Evolutionary conservation across 176 grass and related monocot genomes (phyloP), one percentile per base, ranked within the genome.

Genomic region (Metroxylon sagu): DNA sequence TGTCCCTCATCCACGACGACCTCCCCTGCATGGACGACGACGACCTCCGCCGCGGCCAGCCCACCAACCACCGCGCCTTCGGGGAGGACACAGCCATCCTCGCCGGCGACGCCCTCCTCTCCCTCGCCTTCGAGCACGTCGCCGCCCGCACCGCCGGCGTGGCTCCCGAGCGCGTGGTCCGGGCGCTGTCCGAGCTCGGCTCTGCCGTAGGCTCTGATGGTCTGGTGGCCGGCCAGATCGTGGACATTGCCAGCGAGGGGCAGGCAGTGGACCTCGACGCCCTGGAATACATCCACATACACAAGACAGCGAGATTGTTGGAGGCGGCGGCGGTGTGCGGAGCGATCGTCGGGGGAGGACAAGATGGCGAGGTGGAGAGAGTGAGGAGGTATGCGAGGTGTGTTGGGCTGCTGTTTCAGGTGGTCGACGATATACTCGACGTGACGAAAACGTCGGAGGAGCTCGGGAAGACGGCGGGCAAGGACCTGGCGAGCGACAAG

Each of bases 1-100:
- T 77, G 65, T 75, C 74, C 10, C 79, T 82, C 17, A 67, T 87
- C 65, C 84, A 82, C 60, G 84, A 87, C 54, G 84, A 87, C 62
- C 72, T 87, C 51, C 84, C 84, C 18, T 87, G 79, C 79, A 78
- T 87, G 69, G 84, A 87, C 56, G 50, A 87, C 77, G 84, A 75
- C 71, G 8, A 26, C 50, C 72, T 87, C 35, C 79, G 79, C 18
- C 74, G 74, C 19, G 84, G 84, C 0, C 51, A 57, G 0, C 50
- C 71, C 2, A 29, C 74, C 5, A 78, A 74, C 79, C 84, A 87
- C 71, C 59, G 62, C 19, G 74, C 54, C 3, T 87, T 71, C 67
- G 84, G 79, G 25, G 60, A 71, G 64, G 50, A 21, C 60, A 70
- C 70, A 29, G 74, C 79, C 29, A 48, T 87, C 25, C 65, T 87